Percentiles rank a stretch among this genome's conserved stretches.
Conservation (phyloP, 139 green algal genomes). For the Bryopsis sp. region DNA sequence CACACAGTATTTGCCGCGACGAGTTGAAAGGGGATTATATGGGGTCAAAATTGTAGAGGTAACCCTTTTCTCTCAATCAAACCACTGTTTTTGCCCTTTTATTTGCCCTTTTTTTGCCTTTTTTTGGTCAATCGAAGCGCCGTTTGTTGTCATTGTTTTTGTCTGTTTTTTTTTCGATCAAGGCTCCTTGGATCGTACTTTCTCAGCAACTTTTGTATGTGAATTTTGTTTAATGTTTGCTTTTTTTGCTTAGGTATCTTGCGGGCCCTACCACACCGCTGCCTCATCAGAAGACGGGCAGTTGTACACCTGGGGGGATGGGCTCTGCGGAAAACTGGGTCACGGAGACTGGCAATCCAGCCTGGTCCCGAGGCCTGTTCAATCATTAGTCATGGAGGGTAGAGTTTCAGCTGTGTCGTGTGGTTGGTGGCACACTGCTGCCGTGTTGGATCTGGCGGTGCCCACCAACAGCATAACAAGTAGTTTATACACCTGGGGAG, state of each 20-base stretch:
- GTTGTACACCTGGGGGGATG: constrained; percentile 91
- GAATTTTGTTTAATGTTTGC: constrained; percentile 13
- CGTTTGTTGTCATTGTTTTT: constrained; percentile 5
- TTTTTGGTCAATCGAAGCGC: constrained; percentile 23
- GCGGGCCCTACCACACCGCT: constrained; percentile 77
- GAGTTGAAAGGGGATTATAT: constrained; percentile 8
- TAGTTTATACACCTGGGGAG: constrained; percentile 70
- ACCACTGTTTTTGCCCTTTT: not conserved
- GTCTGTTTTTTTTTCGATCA: not conserved
- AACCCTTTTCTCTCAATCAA: not conserved
- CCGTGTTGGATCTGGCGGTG: constrained; percentile 26
- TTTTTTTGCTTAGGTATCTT: constrained; percentile 52
- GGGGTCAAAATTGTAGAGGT: constrained; percentile 9
- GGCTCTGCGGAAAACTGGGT: constrained; percentile 77
- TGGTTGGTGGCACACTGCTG: constrained; percentile 88
- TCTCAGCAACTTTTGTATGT: not conserved
- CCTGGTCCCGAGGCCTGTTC: constrained; percentile 26
- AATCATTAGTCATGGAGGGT: constrained; percentile 29
- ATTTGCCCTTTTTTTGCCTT: constrained; percentile 19
- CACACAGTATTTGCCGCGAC: constrained; percentile 27
- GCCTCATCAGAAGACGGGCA: constrained; percentile 48
- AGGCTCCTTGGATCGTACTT: no score
- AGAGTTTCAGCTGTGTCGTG: constrained; percentile 58
- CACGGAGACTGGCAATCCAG: constrained; percentile 45
- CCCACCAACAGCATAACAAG: not conserved